Conservation (phyloP, 495 filamentous ascomycete genomes). For the Aspergillus affinis region DNA sequence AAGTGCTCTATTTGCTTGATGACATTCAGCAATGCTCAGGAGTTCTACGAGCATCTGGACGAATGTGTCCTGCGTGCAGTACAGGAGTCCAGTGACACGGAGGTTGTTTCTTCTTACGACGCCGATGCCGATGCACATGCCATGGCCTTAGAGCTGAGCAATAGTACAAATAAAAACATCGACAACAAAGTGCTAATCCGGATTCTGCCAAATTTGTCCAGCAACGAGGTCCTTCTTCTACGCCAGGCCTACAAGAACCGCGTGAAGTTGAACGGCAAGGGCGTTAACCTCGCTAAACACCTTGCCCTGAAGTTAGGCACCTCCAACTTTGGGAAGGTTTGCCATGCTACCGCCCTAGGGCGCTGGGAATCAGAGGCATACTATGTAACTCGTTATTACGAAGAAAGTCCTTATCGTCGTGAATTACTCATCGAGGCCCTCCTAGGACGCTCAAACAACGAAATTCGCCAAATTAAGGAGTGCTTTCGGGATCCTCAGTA, state of each 20-base stretch:
- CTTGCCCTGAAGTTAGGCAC: slow-evolving; percentile 75
- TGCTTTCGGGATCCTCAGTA: slow-evolving; percentile 92
- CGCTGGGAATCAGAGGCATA: slow-evolving; percentile 92
- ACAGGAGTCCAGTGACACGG: slow-evolving; percentile 56
- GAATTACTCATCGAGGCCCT: slow-evolving; percentile 90
- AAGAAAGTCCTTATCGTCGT: slow-evolving; percentile 75
- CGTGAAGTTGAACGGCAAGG: slow-evolving; percentile 76
- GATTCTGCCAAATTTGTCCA: slow-evolving; percentile 77
- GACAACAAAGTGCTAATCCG: slow-evolving; percentile 72
- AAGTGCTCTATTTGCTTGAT: slow-evolving; percentile 94
- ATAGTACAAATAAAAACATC: slow-evolving; percentile 53
- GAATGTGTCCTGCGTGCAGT: slow-evolving; percentile 98
- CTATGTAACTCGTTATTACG: slow-evolving; percentile 99
- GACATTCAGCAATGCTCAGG: slow-evolving; percentile 91
- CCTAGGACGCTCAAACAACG: slow-evolving; percentile 82
- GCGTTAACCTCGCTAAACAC: slow-evolving; percentile 95
- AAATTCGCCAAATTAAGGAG: slow-evolving; percentile 86
- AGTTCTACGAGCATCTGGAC: slow-evolving; percentile 99
- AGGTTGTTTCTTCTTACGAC: slow-evolving; percentile 67
- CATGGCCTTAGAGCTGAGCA: slow-evolving; percentile 70
- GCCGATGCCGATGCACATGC: slow-evolving; percentile 72
- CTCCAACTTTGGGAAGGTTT: slow-evolving; percentile 80
- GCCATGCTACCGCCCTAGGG: slow-evolving; percentile 86
- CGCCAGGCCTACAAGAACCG: slow-evolving; percentile 86
- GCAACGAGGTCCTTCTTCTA: slow-evolving; percentile 81